Conservation (phyloP, 352 stramenopile genomes). For the Phytophthora constricta region DNA sequence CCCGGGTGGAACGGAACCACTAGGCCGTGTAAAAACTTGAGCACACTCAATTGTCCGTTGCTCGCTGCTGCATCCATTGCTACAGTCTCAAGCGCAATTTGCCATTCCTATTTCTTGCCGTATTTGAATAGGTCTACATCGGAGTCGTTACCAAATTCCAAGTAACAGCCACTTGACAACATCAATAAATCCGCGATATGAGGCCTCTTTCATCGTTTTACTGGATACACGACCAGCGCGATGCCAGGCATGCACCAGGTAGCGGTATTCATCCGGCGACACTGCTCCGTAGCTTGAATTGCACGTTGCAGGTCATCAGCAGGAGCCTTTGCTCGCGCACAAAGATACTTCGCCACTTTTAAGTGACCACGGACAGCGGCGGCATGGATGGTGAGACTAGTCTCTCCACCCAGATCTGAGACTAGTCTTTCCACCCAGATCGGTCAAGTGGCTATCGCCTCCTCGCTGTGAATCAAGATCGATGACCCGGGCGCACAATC, state of each 20-base stretch:
- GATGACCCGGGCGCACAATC: slow-evolving; percentile 9
- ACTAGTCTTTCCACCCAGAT: no score
- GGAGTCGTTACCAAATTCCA: background rate
- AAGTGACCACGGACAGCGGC: background rate
- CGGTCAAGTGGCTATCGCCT: background rate
- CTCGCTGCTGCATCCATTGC: background rate
- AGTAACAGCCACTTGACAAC: background rate
- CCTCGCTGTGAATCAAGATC: background rate
- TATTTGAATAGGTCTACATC: background rate
- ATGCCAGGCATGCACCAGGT: background rate
- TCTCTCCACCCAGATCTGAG: background rate
- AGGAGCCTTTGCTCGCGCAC: background rate
- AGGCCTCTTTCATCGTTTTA: background rate
- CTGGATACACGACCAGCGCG: background rate
- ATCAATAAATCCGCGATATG: background rate
- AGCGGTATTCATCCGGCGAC: background rate
- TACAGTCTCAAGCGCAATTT: background rate
- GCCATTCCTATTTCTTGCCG: background rate
- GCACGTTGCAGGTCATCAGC: background rate
- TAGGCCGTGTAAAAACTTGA: background rate
- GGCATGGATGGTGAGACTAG: background rate
- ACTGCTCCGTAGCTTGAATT: background rate
- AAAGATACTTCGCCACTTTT: background rate
- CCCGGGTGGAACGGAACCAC: no score
- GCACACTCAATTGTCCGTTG: background rate